Evolutionary conservation across 345 rosid species (phyloP).

Genomic region (Toxicodendron radicans): DNA sequence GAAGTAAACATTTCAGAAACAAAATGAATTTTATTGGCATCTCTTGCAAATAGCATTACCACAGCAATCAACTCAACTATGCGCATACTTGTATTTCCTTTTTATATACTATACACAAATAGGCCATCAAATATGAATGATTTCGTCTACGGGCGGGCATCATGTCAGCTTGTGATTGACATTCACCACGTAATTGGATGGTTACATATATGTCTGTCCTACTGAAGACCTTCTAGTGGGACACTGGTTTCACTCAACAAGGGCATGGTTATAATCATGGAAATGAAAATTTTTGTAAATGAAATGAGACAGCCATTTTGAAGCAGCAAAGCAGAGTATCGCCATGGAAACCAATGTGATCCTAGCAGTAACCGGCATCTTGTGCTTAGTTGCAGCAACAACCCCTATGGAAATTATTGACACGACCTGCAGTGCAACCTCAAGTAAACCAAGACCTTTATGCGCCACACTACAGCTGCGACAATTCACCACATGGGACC

Average conservation of each 20-base stretch:
- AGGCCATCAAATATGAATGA: too few relatives aligned
- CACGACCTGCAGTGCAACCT: conserved; percentile 52
- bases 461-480: conserved; percentile 63
- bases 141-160: too few relatives aligned
- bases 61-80: too few relatives aligned
- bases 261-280: conserved; percentile 77
- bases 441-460: conserved; percentile 55
- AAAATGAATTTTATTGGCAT: too few relatives aligned
- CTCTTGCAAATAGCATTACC: too few relatives aligned
- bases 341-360: conserved; percentile 40
- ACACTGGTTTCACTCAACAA: conserved; percentile 5
- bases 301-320: conserved; percentile 71
- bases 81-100: too few relatives aligned
- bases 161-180: too few relatives aligned
- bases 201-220: background rate
- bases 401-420: conserved; percentile 52
- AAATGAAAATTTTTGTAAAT: conserved; percentile 63
- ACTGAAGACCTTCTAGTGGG: background rate
- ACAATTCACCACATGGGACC: conserved; percentile 86
- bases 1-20: too few relatives aligned
- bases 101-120: too few relatives aligned
- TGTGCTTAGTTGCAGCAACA: conserved; percentile 50
- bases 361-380: conserved; percentile 42
- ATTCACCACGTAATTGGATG: background rate
- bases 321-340: conserved; percentile 55